Evolutionary conservation across 2,329 filamentous ascomycete genomes (phyloP), one percentile per base, ranked within the genome.

Genomic region (Colletotrichum karsti): DNA sequence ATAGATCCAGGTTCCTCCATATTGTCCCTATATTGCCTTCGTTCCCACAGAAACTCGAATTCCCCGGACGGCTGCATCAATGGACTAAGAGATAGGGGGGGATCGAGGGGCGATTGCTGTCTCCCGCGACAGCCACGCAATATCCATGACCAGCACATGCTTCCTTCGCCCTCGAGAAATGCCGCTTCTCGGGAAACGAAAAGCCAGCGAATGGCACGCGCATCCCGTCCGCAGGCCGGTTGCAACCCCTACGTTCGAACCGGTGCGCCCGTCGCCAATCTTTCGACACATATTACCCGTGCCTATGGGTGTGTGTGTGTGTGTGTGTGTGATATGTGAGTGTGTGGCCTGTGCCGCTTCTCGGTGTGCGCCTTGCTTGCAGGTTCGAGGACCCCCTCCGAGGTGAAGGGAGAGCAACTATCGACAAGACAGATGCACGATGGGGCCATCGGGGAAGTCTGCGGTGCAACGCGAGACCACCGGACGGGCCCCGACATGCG

Each of bases 191-290:
- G 57, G 33, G 9, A 22, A 7, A n/a, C n/a, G 30, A 18, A 28
- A 63, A 55, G 63, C 57, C 57, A 56, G 56, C 56, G 53, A 62
- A 62, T 51, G 42, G 41, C 33, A 62, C 33, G 30, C 41, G 41
- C 20, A n/a, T 28, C 33, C n/a, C 63, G 22, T 61, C 46, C 35
- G 58, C 57, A 53, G 56, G 33, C 48, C 33, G n/a, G 44, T 42
- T 50, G 50, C 50, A 51, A 56, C 41, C 58, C 39, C 42, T 15
- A 51, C 59, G 26, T 26, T 42, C 41, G 50, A n/a, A 41, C 24
- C 57, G 57, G 48, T 63, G 44, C 53, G 59, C 64, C 64, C 59
- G 44, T 53, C 42, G 51, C 37, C 63, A 24, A 44, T 58, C 54
- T 37, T 44, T 20, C 13, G 22, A 60, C 56, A 20, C 39, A 24